A percentile compares a stretch with the other conserved stretches of the same genome.
phyloP scores from a whole-genome alignment of 2,329 filamentous ascomycete species.

The Colletotrichum agaves region DNA sequence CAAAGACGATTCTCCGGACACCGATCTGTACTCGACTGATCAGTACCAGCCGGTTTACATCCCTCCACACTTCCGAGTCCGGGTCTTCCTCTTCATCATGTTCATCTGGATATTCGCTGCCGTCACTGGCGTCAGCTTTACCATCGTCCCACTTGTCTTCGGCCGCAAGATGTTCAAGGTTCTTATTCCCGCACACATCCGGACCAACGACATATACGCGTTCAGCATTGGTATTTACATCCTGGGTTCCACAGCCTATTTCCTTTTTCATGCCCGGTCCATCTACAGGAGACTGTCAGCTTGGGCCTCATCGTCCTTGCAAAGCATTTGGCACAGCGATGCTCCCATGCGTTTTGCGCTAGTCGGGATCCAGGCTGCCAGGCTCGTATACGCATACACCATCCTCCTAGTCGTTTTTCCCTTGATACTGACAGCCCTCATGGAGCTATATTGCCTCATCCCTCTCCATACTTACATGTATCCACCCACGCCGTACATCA shows the following conservation, averaged over 20 bases:
- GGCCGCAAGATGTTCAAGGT: conserved; percentile 82
- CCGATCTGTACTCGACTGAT: conserved; percentile 64
- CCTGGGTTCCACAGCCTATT: conserved; percentile 75
- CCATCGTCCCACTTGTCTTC: conserved; percentile 86
- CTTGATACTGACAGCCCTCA: conserved; percentile 78
- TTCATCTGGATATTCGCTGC: conserved; percentile 95
- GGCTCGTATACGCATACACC: conserved; percentile 78
- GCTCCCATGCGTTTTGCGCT: conserved; percentile 45
- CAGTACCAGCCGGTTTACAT: conserved; percentile 81
- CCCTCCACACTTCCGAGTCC: conserved; percentile 83
- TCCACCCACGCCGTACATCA: conserved; percentile 40
- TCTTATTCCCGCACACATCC: conserved; percentile 76
- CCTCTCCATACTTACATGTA: conserved; percentile 85
- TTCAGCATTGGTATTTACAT: conserved; percentile 91
- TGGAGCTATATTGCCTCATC: conserved; percentile 90
- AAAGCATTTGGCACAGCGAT: conserved; percentile 45
- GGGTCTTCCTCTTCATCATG: conserved; percentile 87
- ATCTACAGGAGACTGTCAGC: conserved; percentile 48
- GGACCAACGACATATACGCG: conserved; percentile 95
- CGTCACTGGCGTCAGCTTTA: conserved; percentile 83
- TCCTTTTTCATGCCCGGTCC: conserved; percentile 61
- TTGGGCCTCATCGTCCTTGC: conserved; percentile 43
- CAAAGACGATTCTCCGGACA: conserved; percentile 63
- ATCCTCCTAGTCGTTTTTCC: conserved; percentile 84
- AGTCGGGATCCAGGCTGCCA: conserved; percentile 48